Conservation (phyloP, 805 yeast species). For the Kuraishia piskuri region DNA sequence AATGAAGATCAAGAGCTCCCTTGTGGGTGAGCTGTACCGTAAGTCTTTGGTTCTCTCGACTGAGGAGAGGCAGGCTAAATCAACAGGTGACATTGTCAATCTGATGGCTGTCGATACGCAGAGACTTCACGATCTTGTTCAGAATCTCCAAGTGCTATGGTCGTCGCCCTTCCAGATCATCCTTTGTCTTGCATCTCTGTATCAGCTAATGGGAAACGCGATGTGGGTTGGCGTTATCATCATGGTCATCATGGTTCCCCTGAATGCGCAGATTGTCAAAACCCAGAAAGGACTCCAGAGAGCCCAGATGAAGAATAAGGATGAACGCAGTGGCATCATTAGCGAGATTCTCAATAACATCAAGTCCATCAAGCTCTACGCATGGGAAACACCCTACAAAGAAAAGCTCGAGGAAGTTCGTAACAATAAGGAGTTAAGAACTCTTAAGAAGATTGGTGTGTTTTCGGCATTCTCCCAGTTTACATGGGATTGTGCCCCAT, state of each 20-base stretch:
- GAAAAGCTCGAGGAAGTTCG: slow-evolving; percentile 70
- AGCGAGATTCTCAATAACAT: slow-evolving; percentile 86
- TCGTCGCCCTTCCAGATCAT: slow-evolving; percentile 87
- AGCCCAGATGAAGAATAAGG: slow-evolving; percentile 83
- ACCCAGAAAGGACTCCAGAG: slow-evolving; percentile 68
- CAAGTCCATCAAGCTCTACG: slow-evolving; percentile 86
- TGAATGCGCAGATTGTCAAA: slow-evolving; percentile 63
- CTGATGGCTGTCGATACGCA: slow-evolving; percentile 92
- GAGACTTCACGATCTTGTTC: slow-evolving; percentile 75
- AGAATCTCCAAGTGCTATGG: slow-evolving; percentile 75
- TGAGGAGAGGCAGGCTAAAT: slow-evolving; percentile 60
- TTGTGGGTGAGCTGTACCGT: slow-evolving; percentile 61
- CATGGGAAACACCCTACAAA: slow-evolving; percentile 89
- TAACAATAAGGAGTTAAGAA: slow-evolving; percentile 76
- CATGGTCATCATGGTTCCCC: slow-evolving; percentile 69
- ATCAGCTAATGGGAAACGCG: slow-evolving; percentile 70
- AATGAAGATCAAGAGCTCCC: slow-evolving; percentile 63
- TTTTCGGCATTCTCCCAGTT: slow-evolving; percentile 64
- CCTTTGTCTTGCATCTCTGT: slow-evolving; percentile 65
- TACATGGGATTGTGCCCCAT: slow-evolving; percentile 82
- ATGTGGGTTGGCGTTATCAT: slow-evolving; percentile 94
- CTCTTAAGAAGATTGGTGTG: slow-evolving; percentile 65
- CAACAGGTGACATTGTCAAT: slow-evolving; percentile 91
- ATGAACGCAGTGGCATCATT: slow-evolving; percentile 82
- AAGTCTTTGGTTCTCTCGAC: slow-evolving; percentile 62